phyloP scores from a whole-genome alignment of 2,329 filamentous ascomycete species.

The Ceratocystis cubensis region DNA sequence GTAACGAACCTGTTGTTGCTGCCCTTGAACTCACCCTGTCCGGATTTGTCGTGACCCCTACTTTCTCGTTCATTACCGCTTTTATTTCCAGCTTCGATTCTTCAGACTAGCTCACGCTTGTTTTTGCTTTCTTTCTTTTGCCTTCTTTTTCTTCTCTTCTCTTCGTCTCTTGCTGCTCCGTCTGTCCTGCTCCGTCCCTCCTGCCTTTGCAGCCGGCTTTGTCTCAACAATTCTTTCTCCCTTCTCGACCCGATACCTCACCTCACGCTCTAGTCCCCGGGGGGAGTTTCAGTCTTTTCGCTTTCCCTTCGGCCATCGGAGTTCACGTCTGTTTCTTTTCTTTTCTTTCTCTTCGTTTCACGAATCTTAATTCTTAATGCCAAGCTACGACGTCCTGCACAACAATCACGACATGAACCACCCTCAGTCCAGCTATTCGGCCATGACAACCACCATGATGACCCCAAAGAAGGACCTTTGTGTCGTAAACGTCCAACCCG shows the following conservation, averaged over 20 bases:
- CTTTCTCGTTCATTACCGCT: slow-evolving; percentile 16
- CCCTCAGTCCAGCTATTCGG: slow-evolving; percentile 12
- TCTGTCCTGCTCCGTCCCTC: background rate
- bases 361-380: slow-evolving; percentile 20
- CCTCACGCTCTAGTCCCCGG: background rate
- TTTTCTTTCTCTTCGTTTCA: slow-evolving; percentile 10
- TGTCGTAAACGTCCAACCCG: slow-evolving; percentile 22
- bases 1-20: background rate
- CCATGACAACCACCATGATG: slow-evolving; percentile 13
- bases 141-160: slow-evolving; percentile 12
- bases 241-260: slow-evolving; percentile 8
- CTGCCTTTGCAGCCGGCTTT: background rate
- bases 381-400: slow-evolving; percentile 18
- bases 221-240: background rate
- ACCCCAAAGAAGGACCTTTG: slow-evolving; percentile 21
- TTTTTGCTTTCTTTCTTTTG: background rate
- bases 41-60: background rate
- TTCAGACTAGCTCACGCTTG: slow-evolving; percentile 1
- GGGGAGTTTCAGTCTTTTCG: background rate
- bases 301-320: background rate
- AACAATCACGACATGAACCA: slow-evolving; percentile 17
- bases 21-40: background rate
- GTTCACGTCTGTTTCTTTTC: slow-evolving; percentile 4
- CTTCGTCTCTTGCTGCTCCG: background rate
- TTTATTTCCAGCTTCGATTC: slow-evolving; percentile 14